Evolutionary conservation across 1,284 basidiomycete genomes (phyloP), one percentile per base, ranked within the genome.

Genomic region (Stereum hirsutum): DNA sequence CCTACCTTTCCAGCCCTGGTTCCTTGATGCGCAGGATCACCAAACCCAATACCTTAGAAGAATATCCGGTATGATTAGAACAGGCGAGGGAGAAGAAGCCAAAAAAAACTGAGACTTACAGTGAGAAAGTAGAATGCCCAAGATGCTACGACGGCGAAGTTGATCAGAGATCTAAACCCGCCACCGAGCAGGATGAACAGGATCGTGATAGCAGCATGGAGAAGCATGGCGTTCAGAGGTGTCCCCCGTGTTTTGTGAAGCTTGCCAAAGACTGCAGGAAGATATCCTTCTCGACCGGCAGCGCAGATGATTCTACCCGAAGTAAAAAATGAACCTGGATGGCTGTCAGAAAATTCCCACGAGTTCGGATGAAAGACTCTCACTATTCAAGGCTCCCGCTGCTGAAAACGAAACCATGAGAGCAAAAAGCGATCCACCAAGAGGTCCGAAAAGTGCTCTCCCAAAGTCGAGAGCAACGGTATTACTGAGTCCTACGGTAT

Each of bases 401-500:
- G 93, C 98, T 2, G 90, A 95, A 47, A 98, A 78, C 1, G 92
- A 89, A 2, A 99, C 95, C 68, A 94, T 80, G 47, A 77, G 70
- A 1, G 93, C 90, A 58, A 99, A 98, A 3, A 95, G 56, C 1
- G 82, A 76, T 0, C 89, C 93, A 17, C 96, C 95, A 11, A 85
- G 62, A 5, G 82, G 78, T 5, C 96, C 95, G 49, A 94, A 87
- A 3, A 95, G 64, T 0, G 78, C 81, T 43, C 83, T 75, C 1
- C 96, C 96, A 55, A 97, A 99, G 61, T 99, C 95, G 49, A 95
- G 70, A 0, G 92, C 94, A 15, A 97, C 90, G 0, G 94, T 97
- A 53, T 98, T 98, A 49, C 86, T 89, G 35, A 72, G 61, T n/a
- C 72, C 75, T 12, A 89, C 84, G 6, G 72, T 77, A 28, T 56